These are phyloP conservation scores for Oryza longistaminata DNA, from an alignment of 176 grass and related monocot species.

Conservation along the genomic window DNA sequence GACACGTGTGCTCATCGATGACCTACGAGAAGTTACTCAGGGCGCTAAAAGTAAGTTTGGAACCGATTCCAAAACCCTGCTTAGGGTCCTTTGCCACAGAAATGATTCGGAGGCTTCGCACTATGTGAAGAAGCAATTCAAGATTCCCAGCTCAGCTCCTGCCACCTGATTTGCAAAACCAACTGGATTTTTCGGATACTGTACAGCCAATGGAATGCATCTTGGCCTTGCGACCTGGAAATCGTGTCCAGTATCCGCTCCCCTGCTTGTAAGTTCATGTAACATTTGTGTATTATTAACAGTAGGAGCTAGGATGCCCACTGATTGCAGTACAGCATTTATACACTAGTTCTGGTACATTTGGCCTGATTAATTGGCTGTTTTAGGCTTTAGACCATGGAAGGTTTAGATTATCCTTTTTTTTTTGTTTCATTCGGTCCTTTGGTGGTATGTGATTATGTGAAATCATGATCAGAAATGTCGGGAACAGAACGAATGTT, in stretches of 20 bases:
- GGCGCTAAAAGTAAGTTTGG: conserved; percentile 89
- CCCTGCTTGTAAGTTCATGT: conserved; percentile 17
- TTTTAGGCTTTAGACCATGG: neutral
- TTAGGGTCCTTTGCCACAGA: conserved; percentile 93
- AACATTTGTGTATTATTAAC: conserved; percentile 45
- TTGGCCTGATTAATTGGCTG: neutral
- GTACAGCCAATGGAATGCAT: conserved; percentile 21
- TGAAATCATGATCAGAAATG: neutral
- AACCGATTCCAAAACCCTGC: conserved; percentile 69
- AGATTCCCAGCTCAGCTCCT: conserved; percentile 83
- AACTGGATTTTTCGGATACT: conserved; percentile 21
- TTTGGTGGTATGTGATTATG: neutral
- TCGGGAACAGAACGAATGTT: no score
- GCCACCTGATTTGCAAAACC: conserved; percentile 38
- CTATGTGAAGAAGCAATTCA: conserved; percentile 99
- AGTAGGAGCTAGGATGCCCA: conserved; percentile 28
- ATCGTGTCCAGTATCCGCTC: neutral
- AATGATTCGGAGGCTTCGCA: conserved; percentile 96
- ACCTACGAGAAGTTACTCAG: conserved; percentile 77
- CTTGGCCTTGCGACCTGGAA: conserved; percentile 12
- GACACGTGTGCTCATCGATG: conserved; percentile 90
- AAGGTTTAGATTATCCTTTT: neutral
- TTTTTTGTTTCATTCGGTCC: neutral
- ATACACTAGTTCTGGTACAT: no score
- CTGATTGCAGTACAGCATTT: neutral